Conservation (phyloP, 441 rosid genomes). For the Euphorbia schlechtendalii region DNA sequence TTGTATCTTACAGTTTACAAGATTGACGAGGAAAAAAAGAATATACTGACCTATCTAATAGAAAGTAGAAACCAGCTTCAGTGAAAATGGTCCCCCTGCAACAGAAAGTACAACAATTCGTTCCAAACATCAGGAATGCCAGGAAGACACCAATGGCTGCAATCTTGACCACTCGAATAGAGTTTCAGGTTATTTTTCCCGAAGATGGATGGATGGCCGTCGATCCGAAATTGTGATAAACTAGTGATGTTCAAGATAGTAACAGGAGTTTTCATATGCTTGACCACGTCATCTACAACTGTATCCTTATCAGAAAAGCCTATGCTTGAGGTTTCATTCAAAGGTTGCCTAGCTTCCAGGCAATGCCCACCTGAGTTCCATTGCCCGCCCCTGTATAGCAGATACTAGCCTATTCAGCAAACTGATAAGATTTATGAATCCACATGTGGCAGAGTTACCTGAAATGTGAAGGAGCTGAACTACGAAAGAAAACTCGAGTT, state of each 20-base stretch:
- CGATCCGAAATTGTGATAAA: constrained; percentile 64
- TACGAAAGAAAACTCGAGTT: constrained; percentile 76
- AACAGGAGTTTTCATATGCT: constrained; percentile 69
- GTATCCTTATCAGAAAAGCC: constrained; percentile 41
- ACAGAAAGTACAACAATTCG: constrained; percentile 55
- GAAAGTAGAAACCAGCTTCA: constrained; percentile 8
- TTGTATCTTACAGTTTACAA: not conserved
- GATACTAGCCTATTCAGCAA: constrained; percentile 18
- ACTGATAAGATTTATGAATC: not conserved
- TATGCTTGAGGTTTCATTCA: constrained; percentile 32
- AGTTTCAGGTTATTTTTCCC: constrained; percentile 44
- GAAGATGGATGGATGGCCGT: constrained; percentile 68
- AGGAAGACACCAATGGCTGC: constrained; percentile 94
- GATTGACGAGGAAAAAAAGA: constrained; percentile 17
- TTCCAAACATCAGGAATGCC: constrained; percentile 97
- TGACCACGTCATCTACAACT: constrained; percentile 45
- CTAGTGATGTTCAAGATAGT: constrained; percentile 56
- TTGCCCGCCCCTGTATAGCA: constrained; percentile 56
- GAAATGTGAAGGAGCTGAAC: constrained; percentile 84
- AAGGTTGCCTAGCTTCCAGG: constrained; percentile 52
- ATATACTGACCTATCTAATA: constrained; percentile 7
- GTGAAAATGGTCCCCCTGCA: constrained; percentile 29
- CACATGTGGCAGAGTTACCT: constrained; percentile 37
- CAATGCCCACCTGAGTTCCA: constrained; percentile 96
- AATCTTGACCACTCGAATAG: constrained; percentile 52